Base-by-base conservation (phyloP, 176 grass and related monocot species). In the Zea luxurians region DNA sequence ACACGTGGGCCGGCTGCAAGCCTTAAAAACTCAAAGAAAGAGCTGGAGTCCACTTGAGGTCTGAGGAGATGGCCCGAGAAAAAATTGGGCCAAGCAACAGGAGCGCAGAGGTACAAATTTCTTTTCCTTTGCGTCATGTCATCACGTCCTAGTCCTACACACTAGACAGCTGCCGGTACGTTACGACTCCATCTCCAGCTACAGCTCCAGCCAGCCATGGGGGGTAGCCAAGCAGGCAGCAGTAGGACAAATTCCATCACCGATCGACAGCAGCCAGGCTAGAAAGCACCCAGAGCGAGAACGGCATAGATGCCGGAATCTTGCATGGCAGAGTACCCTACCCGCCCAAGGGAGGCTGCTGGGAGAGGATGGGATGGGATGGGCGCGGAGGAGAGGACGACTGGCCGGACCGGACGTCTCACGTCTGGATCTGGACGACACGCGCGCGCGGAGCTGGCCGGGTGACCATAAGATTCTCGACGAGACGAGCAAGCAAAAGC, bases 231-330 rank as follows among this genome's bases (percentile, higher is more conserved):
- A 16, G 48, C 16, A 4, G 2, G 45, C 8, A 34, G 18, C 10
- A 48, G 67, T 70, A 48, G 18, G 43, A 70, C 18, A 70, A 70
- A 70, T 48, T 70, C 67, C 43, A 35, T 34, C 44, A 46, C 44
- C 67, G 44, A 70, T 44, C 15, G 67, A 70, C 18, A 48, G 2
- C 44, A 34, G 43, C 66, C 47, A 45, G 43, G 15, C 36, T 10
- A 43, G 8, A 68, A 68, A 45, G 43, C 18, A 69, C 66, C 43
- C 43, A 47, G 66, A 47, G 41, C 8, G 17, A 46, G 2, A 47
- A 27, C 66, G 66, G 66, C 66, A 12, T 46, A 47, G 66, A 68
- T 68, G 8, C 66, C 18, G 43, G 66, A 69, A 69, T 69, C 66
- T 69, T 63, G 61, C 61, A 63, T 37, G 66, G 17, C 10, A 10